A percentile compares a stretch with the other conserved stretches of the same genome.
Evolutionary conservation across 2,329 filamentous ascomycete genomes (phyloP).

Genomic region (Fusarium continuum): DNA sequence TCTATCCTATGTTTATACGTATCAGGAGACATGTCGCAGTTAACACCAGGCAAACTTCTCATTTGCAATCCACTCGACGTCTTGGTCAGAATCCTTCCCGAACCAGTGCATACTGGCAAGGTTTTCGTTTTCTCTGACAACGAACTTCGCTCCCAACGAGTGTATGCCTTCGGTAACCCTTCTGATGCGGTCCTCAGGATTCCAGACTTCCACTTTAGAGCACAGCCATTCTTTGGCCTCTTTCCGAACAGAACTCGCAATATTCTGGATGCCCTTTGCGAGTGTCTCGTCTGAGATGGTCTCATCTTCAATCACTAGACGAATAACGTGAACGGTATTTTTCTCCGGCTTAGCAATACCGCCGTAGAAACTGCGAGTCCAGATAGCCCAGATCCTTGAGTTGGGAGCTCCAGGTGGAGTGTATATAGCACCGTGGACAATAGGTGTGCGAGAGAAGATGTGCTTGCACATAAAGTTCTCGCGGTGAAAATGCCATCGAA

Average conservation of each 20-base stretch:
- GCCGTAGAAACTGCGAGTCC: constrained; percentile 73
- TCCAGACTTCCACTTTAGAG: constrained; percentile 82
- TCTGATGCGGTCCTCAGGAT: constrained; percentile 68
- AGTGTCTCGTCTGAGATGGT: constrained; percentile 54
- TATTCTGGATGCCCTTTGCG: constrained; percentile 63
- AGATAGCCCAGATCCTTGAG: constrained; percentile 76
- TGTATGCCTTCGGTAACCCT: constrained; percentile 55
- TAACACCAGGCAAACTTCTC: constrained; percentile 85
- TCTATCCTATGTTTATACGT: background rate
- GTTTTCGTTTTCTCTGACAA: constrained; percentile 70
- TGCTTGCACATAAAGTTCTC: constrained; percentile 79
- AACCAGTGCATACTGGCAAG: constrained; percentile 80
- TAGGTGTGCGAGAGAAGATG: constrained; percentile 65
- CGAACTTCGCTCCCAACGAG: constrained; percentile 59
- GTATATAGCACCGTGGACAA: constrained; percentile 76
- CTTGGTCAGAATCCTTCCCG: constrained; percentile 59
- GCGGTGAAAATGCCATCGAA: constrained; percentile 73
- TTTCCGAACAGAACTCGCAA: constrained; percentile 72
- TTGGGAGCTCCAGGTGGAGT: constrained; percentile 56
- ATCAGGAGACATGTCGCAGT: background rate
- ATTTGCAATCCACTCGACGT: constrained; percentile 76
- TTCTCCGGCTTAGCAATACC: constrained; percentile 61
- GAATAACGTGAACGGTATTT: constrained; percentile 75
- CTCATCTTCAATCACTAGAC: constrained; percentile 71
- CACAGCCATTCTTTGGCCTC: constrained; percentile 79